Base-by-base conservation (phyloP, 371 early-diverging fungal genomes). In the Synchytrium microbalum region DNA sequence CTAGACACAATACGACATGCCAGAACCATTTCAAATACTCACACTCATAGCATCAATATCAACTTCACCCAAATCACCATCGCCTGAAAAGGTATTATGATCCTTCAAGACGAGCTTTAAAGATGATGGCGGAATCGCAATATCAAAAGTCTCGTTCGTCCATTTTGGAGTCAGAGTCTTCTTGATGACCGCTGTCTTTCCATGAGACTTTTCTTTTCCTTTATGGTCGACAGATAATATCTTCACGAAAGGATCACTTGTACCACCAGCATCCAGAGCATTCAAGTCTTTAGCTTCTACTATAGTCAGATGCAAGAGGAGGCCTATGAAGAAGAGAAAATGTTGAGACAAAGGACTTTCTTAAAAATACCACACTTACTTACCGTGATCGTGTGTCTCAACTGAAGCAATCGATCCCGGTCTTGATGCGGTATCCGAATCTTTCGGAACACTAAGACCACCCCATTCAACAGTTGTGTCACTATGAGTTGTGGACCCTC, bases 111-210 rank as follows among this genome's bases (percentile, higher is more conserved):
- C 64, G 25, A 76, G 33, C 1, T 62, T 59, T 46, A 76, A 53
- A 3, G 38, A 3, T 30, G 64, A 25, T 19, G 70, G 70, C n/a
- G 75, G 73, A 2, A 61, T 29, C n/a, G 57, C 33, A 25, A 66
- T 60, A 1, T n/a, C 38, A 51, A 63, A 64, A 23, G 46, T 56
- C 60, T 78, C 78, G 38, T 68, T 51, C 38, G 38, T 27, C 72
- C 70, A 79, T 14, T 29, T 33, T 3, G 79, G 79, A 54, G 64
- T 68, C 8, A 67, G 61, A n/a, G 62, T 71, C 58, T 75, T 74
- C 65, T 79, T 79, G 33, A 75, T 57, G 16, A 73, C 69, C 3
- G 65, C 24, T n/a, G 79, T 79, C 67, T 75, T 74, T 65, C 63
- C 67, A 2, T 77, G 24, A 10, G 64, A 64, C 33, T 69, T 71